These are phyloP conservation scores for Penicillium tannophilum DNA, from an alignment of 495 filamentous ascomycete genomes.

Conservation along the genomic window DNA sequence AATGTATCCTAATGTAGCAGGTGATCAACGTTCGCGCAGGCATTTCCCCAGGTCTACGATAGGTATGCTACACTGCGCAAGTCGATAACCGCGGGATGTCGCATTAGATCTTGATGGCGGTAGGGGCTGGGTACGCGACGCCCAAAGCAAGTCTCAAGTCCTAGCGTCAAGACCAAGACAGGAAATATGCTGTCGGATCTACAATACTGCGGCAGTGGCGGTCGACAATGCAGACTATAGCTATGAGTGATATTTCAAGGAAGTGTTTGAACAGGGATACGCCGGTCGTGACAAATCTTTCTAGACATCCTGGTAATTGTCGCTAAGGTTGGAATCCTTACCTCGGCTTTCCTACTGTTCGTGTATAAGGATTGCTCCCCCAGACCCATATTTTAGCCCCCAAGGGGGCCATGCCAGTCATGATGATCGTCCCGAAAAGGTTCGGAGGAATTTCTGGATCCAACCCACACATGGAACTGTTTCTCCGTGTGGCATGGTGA, in stretches of 20 bases:
- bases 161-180: constrained; percentile 11
- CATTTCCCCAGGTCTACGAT: background rate
- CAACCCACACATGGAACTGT: background rate
- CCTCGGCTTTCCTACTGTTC: background rate
- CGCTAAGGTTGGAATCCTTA: background rate
- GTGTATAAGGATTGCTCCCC: background rate
- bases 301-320: background rate
- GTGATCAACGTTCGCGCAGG: constrained; percentile 5
- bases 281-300: background rate
- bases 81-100: constrained; percentile 12
- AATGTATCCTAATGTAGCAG: constrained; percentile 7
- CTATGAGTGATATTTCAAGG: background rate
- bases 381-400: constrained; percentile 1
- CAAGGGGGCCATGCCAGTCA: constrained; percentile 6
- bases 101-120: constrained; percentile 8
- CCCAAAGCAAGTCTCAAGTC: constrained; percentile 1
- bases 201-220: constrained; percentile 10
- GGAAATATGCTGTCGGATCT: background rate
- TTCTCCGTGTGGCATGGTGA: background rate
- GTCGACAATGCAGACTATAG: constrained; percentile 1
- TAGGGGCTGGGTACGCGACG: background rate
- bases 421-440: background rate
- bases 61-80: constrained; percentile 2
- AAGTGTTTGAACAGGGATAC: background rate
- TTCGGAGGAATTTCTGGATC: constrained; percentile 2